These are phyloP conservation scores for Inga leiocalycina DNA, from an alignment of 306 rosid species.

Conservation along the genomic window DNA sequence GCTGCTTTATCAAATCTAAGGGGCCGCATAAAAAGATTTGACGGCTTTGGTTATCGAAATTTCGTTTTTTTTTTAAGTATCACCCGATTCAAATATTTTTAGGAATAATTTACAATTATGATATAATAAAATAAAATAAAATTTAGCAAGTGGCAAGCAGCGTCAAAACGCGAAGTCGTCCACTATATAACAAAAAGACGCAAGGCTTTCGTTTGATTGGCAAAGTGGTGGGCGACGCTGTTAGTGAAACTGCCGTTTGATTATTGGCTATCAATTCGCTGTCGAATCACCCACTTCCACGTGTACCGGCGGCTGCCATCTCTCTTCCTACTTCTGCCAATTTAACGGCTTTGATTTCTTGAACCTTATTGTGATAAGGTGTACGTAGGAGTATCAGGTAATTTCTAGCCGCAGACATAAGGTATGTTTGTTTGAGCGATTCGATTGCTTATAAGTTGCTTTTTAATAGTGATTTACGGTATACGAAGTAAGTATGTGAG, in stretches of 20 bases:
- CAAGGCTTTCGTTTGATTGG: not conserved
- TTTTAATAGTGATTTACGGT: too few species aligned
- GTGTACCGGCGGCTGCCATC: constrained; percentile 1
- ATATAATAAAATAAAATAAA: not conserved
- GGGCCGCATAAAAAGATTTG: not conserved
- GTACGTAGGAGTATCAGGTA: not conserved
- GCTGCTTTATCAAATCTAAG: not conserved
- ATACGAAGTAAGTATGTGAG: too few species aligned
- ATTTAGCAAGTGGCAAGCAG: not conserved
- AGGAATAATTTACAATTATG: not conserved
- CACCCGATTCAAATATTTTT: not conserved
- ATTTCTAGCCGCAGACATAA: constrained; percentile 4
- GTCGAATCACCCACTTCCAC: constrained; percentile 20
- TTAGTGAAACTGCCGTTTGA: constrained; percentile 4
- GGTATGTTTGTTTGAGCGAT: too few species aligned
- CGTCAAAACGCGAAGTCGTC: constrained; percentile 9
- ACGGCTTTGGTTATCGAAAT: not conserved
- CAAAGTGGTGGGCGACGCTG: constrained; percentile 14
- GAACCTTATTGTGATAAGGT: not conserved
- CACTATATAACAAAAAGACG: not conserved
- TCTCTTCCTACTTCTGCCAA: too few species aligned
- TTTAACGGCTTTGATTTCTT: not conserved
- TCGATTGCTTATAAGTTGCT: too few species aligned
- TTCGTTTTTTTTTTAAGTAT: not conserved
- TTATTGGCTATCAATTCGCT: not conserved